These are phyloP conservation scores for Teunomyces atbi DNA, from an alignment of 805 yeast genomes.

Conservation along the genomic window DNA sequence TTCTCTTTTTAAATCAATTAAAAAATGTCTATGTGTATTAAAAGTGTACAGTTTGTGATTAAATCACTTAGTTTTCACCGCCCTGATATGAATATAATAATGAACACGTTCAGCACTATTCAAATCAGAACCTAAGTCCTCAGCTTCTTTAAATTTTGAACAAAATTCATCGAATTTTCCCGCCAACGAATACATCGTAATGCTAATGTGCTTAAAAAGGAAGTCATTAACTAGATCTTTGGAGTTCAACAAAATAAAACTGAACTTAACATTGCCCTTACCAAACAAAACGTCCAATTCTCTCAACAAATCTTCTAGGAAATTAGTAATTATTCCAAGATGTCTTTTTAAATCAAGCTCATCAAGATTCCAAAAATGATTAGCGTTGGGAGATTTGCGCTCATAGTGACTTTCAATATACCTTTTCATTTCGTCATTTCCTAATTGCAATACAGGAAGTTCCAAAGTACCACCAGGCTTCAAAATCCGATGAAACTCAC, in stretches of 20 bases:
- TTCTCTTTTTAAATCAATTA: too few species aligned
- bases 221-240: slow-evolving; percentile 30
- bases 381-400: neutral
- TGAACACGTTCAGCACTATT: slow-evolving; percentile 12
- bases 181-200: slow-evolving; percentile 31
- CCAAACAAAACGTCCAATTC: slow-evolving; percentile 32
- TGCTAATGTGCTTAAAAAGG: slow-evolving; percentile 26
- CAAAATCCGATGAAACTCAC: slow-evolving; percentile 36
- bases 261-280: slow-evolving; percentile 28
- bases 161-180: slow-evolving; percentile 32
- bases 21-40: neutral
- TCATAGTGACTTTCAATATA: slow-evolving; percentile 5
- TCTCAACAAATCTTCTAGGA: slow-evolving; percentile 19
- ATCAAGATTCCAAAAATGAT: slow-evolving; percentile 8
- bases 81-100: slow-evolving; percentile 26
- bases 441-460: slow-evolving; percentile 22
- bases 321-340: slow-evolving; percentile 26
- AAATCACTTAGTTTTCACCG: slow-evolving; percentile 7
- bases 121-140: slow-evolving; percentile 10
- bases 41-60: neutral
- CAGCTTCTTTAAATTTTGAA: slow-evolving; percentile 14
- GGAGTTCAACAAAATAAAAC: slow-evolving; percentile 27
- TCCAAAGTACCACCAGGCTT: slow-evolving; percentile 36
- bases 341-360: slow-evolving; percentile 8
- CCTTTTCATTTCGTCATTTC: slow-evolving; percentile 10